These are phyloP conservation scores for Coccinonectria pachysandricola DNA, from an alignment of 2,329 filamentous ascomycete species.

Conservation along the genomic window DNA sequence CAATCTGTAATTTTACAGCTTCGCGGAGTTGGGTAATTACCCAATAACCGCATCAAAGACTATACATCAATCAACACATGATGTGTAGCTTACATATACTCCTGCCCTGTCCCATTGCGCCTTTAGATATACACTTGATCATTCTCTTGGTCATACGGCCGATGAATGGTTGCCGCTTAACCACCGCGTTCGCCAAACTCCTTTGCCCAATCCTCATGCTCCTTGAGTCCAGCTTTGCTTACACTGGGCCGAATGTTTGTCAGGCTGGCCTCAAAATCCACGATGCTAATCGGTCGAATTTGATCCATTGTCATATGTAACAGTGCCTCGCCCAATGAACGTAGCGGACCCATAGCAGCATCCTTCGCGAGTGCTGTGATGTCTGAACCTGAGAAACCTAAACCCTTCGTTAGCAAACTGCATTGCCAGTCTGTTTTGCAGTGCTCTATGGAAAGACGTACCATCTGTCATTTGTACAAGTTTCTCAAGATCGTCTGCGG, in stretches of 20 bases:
- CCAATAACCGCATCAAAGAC: too few relatives aligned
- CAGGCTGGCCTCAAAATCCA: conserved; percentile 78
- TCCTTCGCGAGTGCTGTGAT: conserved; percentile 96
- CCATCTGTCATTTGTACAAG: conserved; percentile 79
- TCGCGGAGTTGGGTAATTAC: too few relatives aligned
- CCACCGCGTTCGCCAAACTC: conserved; percentile 90
- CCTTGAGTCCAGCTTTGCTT: conserved; percentile 69
- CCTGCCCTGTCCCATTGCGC: too few relatives aligned
- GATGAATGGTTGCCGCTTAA: too few relatives aligned
- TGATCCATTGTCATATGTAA: conserved; percentile 90
- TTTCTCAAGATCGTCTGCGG: conserved; percentile 57
- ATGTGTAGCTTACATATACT: too few relatives aligned
- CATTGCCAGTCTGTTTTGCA: neutral
- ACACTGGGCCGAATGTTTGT: conserved; percentile 83
- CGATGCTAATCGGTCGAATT: conserved; percentile 73
- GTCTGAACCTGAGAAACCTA: conserved; percentile 95
- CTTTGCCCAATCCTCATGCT: conserved; percentile 89
- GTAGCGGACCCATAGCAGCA: conserved; percentile 90
- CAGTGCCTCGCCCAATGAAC: conserved; percentile 80
- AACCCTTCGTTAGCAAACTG: conserved; percentile 2
- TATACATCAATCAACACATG: too few relatives aligned
- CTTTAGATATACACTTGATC: too few relatives aligned
- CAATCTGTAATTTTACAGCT: too few relatives aligned
- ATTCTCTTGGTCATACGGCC: too few relatives aligned
- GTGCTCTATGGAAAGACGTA: conserved; percentile 29